Evolutionary conservation across 2,329 filamentous ascomycete species (phyloP), one percentile per base, ranked within the genome.

Genomic region (Talaromyces albobiverticillius): DNA sequence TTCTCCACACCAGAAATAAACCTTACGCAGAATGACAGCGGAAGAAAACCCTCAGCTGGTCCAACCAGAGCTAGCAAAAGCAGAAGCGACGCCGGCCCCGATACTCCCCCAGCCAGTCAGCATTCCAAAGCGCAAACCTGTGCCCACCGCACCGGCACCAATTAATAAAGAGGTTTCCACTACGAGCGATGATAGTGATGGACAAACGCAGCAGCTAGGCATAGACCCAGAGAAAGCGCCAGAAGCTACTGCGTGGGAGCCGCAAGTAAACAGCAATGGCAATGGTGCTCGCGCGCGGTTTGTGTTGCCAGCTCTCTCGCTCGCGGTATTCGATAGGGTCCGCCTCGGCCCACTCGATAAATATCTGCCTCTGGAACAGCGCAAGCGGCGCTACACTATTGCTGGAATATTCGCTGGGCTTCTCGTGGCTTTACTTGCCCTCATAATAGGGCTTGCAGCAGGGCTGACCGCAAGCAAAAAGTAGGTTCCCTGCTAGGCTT

Each of bases 371-470:
- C 57, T 18, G 29, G 55, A 51, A 6, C 51, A 38, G 23, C 56
- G 49, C 6, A 56, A 53, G n/a, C 49, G 54, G 9, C 54, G 54
- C 14, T 57, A 59, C 26, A 16, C 58, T 3, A 26, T 55, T 26
- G 58, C 40, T 13, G 50, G 51, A 13, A 49, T 46, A 32, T 26
- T 57, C 14, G 46, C 56, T 11, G 59, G 43, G 3, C 23, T 38
- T 26, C 13, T 45, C 9, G 25, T 62, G 23, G 40, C 65, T 22
- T 47, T 72, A 6, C 57, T 72, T n/a, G 60, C 57, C 2, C 53
- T 73, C 26, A 64, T 69, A 4, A 63, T 72, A 38, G 69, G 67
- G 4, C 56, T 73, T 26, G 64, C 65, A 11, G 65, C 67, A 32
- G 69, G 71, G 6, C 54, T 72, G 18, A 64, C 64, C 1, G 16